Conservation (phyloP, 2,329 filamentous ascomycete genomes). For the Colletotrichum tanaceti region DNA sequence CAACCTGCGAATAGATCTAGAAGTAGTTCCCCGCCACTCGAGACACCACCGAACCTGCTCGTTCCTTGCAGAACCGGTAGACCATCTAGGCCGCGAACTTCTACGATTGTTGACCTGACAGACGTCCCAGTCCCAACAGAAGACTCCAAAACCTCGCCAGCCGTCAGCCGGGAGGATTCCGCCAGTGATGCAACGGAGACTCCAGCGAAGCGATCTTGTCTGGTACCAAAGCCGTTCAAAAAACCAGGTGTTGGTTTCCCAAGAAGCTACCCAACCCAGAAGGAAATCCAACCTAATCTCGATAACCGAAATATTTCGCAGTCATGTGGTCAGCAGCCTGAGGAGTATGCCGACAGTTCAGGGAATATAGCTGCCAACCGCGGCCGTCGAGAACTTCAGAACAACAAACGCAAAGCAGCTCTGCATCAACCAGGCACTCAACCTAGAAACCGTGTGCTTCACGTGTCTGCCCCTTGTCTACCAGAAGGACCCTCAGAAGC, state of each 20-base stretch:
- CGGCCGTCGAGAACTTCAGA: not conserved
- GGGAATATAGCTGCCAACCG: not conserved
- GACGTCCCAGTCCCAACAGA: not conserved
- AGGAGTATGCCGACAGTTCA: too few relatives aligned
- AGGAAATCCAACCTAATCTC: not conserved
- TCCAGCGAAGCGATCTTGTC: not conserved
- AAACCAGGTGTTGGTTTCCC: not conserved
- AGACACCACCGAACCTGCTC: not conserved
- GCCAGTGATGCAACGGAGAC: not conserved
- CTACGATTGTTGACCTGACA: not conserved
- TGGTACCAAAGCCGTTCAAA: not conserved
- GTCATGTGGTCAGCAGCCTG: not conserved
- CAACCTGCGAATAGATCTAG: constrained; percentile 6
- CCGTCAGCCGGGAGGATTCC: not conserved
- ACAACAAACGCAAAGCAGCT: not conserved
- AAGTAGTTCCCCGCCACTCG: not conserved
- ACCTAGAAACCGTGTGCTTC: not conserved
- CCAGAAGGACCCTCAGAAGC: not conserved
- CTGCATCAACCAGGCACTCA: not conserved
- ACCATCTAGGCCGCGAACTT: not conserved
- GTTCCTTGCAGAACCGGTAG: not conserved
- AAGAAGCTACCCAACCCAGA: not conserved
- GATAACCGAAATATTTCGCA: not conserved
- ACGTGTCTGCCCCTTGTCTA: not conserved
- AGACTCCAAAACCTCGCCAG: not conserved